phyloP scores from a whole-genome alignment of 495 filamentous ascomycete species.

The Xylaria flabelliformis region DNA sequence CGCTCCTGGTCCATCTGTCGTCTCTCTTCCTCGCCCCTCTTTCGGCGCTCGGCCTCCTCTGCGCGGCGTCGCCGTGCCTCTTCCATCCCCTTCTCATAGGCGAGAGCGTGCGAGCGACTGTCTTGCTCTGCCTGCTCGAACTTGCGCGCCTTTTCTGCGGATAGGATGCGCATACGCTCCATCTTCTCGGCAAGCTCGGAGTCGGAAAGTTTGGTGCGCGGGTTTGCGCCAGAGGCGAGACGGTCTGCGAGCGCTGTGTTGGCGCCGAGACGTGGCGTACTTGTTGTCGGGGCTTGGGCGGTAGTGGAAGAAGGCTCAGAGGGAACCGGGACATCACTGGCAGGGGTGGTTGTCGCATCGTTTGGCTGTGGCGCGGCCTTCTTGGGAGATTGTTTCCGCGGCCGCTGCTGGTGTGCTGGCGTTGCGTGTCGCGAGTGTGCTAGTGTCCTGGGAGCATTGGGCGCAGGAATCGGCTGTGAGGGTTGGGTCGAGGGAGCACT shows the following conservation, averaged over 20 bases:
- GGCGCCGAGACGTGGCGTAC: slow-evolving; percentile 30
- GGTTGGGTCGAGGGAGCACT: slow-evolving; percentile 12
- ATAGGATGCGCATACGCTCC: slow-evolving; percentile 55
- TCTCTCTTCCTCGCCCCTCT: slow-evolving; percentile 48
- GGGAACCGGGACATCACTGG: slow-evolving; percentile 18
- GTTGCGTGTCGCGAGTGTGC: slow-evolving; percentile 49
- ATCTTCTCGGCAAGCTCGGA: slow-evolving; percentile 58
- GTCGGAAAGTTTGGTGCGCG: slow-evolving; percentile 60
- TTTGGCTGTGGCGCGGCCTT: slow-evolving; percentile 25
- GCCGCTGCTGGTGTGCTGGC: slow-evolving; percentile 32
- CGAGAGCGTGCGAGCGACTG: slow-evolving; percentile 55
- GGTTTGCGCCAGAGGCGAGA: slow-evolving; percentile 53
- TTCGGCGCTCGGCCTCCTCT: slow-evolving; percentile 49
- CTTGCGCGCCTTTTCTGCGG: slow-evolving; percentile 53
- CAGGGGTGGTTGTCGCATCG: slow-evolving; percentile 17
- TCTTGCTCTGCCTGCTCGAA: slow-evolving; percentile 60
- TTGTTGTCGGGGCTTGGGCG: slow-evolving; percentile 2
- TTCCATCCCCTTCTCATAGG: slow-evolving; percentile 58
- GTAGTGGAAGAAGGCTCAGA: slow-evolving; percentile 23
- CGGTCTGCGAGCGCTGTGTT: slow-evolving; percentile 48
- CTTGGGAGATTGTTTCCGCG: slow-evolving; percentile 35
- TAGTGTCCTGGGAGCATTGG: slow-evolving; percentile 35
- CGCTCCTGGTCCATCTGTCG: slow-evolving; percentile 58
- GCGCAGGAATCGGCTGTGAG: slow-evolving; percentile 4
- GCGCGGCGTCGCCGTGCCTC: slow-evolving; percentile 53